Conservation (phyloP, 306 rosid genomes). For the Mimosa pudica region DNA sequence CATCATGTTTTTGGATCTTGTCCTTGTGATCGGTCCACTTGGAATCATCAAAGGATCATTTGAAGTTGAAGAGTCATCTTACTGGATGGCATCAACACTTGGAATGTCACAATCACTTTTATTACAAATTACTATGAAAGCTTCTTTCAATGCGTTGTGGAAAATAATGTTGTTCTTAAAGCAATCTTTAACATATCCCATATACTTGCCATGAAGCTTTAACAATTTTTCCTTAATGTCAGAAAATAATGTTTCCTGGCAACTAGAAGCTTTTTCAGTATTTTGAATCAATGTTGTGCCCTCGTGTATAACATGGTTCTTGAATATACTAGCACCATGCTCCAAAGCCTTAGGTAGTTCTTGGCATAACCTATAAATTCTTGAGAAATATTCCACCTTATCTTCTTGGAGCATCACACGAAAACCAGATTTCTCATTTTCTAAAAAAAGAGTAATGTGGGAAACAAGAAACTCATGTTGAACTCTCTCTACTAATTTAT, state of each 20-base stretch:
- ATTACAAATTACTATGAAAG: background rate
- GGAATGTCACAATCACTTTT: background rate
- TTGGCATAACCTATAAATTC: background rate
- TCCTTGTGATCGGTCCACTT: too few species aligned
- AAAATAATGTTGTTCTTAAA: constrained; percentile 53
- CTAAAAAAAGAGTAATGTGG: background rate
- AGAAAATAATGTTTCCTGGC: too few species aligned
- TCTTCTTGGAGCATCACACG: background rate
- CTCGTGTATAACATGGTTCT: constrained; percentile 45
- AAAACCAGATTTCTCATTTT: background rate
- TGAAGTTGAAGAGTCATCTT: too few species aligned
- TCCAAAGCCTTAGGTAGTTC: constrained; percentile 26
- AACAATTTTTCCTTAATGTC: constrained; percentile 45
- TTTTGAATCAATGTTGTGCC: constrained; percentile 59
- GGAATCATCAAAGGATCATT: too few species aligned
- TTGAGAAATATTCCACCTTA: background rate
- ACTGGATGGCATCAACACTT: too few species aligned
- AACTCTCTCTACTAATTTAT: background rate
- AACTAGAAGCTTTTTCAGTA: constrained; percentile 30
- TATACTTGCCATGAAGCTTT: constrained; percentile 60
- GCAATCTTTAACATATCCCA: constrained; percentile 49
- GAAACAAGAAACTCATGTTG: background rate
- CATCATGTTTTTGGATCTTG: too few species aligned
- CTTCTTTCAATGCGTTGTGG: constrained; percentile 48
- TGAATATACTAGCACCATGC: constrained; percentile 44